phyloP scores from a whole-genome alignment of 2,329 filamentous ascomycete genomes.

The Arthrobotrys sinensis region DNA sequence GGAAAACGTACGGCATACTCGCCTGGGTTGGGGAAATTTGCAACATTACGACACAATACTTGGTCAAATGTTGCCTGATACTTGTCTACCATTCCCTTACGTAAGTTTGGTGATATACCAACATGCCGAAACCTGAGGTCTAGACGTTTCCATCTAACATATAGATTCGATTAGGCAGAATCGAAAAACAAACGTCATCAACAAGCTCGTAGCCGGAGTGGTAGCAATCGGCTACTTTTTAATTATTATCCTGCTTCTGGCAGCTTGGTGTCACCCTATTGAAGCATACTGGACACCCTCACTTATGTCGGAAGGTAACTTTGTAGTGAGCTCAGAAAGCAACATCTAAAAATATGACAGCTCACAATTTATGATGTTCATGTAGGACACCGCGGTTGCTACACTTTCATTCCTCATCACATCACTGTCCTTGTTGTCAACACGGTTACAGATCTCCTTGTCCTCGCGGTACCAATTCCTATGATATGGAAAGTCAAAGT shows the following conservation, averaged over 20 bases:
- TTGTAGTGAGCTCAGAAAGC: neutral
- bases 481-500: constrained; percentile 41
- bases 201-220: constrained; percentile 19
- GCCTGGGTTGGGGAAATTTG: constrained; percentile 30
- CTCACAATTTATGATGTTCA: constrained; percentile 17
- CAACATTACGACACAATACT: constrained; percentile 45
- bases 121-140: constrained; percentile 2
- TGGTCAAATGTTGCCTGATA: constrained; percentile 37
- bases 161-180: constrained; percentile 12
- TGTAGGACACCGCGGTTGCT: constrained; percentile 23
- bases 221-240: constrained; percentile 25
- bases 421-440: constrained; percentile 34
- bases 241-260: constrained; percentile 32
- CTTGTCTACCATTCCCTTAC: constrained; percentile 43
- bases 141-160: constrained; percentile 3
- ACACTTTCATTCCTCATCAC: constrained; percentile 30
- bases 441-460: constrained; percentile 29
- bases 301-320: constrained; percentile 16
- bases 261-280: constrained; percentile 43
- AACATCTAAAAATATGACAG: constrained; percentile 9
- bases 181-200: constrained; percentile 32
- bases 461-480: constrained; percentile 28
- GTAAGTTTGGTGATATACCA: constrained; percentile 31
- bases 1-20: constrained; percentile 16
- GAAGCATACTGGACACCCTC: constrained; percentile 39